Evolutionary conservation across 2,329 filamentous ascomycete genomes (phyloP), one percentile per base, ranked within the genome.

Genomic region (Phyllosticta citriasiana): DNA sequence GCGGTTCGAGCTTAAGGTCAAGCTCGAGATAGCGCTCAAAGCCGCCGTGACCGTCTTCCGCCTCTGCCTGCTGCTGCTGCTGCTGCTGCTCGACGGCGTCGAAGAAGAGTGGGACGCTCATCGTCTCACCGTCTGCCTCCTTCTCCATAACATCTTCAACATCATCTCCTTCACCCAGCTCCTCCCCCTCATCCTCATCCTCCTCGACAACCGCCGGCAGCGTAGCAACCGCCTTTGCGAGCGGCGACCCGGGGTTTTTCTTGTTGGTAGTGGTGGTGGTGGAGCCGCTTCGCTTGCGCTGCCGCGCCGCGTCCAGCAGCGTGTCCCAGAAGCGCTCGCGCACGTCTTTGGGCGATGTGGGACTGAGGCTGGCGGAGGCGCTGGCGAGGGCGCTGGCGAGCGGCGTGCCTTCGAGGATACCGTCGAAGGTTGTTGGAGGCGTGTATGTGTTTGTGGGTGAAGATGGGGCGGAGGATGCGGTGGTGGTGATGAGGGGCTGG

Each of bases 301-400:
- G 63, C 47, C 67, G 68, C n/a, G 68, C 66, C 24, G 67, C 70
- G 14, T 66, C 70, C 0, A 70, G 25, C 2, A 72, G 57, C 12
- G 66, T 64, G 14, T 63, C 62, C 69, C 69, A 72, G 57, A 72
- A 66, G 16, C 65, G 63, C 3, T 58, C 56, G 35, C 66, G 68
- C 5, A 65, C 64, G 2, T 7, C 35, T n/a, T 67, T 64, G 57
- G 56, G 54, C 50, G 63, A 24, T 50, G 24, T 16, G 22, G 61
- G 57, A 60, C 59, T 61, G 40, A 47, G 57, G 53, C 65, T 65
- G 55, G 65, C 65, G 1, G 52, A 53, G 52, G 63, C 66, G 59
- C 5, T 40, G n/a, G 58, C 35, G 25, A 47, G 40, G 14, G 52
- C 52, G 6, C 16, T 14, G 19, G 52, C 25, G 52, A 53, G 52